Percentiles rank a stretch among this genome's conserved stretches.
Evolutionary conservation across 2,329 filamentous ascomycete species (phyloP).

Genomic region (Fusarium sp.): DNA sequence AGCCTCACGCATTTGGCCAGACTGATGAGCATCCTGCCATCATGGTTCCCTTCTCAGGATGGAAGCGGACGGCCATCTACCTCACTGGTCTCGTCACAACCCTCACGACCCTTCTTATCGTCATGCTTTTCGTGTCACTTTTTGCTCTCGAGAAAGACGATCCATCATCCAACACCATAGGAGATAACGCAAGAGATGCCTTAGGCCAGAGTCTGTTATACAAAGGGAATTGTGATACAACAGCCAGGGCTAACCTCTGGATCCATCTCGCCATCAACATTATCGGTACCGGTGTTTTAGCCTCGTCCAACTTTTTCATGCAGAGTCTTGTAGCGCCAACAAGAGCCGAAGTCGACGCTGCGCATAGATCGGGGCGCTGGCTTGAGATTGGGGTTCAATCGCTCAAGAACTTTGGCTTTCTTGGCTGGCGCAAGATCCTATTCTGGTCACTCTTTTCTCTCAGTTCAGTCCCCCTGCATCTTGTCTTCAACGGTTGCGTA

Average conservation of each 20-base stretch:
- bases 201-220: constrained; percentile 22
- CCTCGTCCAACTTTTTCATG: constrained; percentile 57
- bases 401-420: constrained; percentile 33
- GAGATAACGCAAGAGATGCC: neutral
- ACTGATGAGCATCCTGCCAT: neutral
- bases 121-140: constrained; percentile 28
- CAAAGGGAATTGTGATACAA: constrained; percentile 9
- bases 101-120: constrained; percentile 12
- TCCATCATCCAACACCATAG: fast-evolving
- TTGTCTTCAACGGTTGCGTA: constrained; percentile 28
- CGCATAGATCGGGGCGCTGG: constrained; percentile 30
- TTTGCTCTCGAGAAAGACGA: constrained; percentile 11
- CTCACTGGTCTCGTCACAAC: constrained; percentile 18
- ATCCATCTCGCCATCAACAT: constrained; percentile 41
- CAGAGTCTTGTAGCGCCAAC: constrained; percentile 55
- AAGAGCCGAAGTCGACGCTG: constrained; percentile 49
- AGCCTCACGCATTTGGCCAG: neutral
- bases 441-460: constrained; percentile 28
- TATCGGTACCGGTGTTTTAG: constrained; percentile 50
- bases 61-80: constrained; percentile 30
- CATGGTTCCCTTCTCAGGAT: constrained; percentile 26
- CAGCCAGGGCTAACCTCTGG: constrained; percentile 11
- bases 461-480: constrained; percentile 27
- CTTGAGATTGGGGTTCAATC: constrained; percentile 47
- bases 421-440: constrained; percentile 11